Percentiles rank a stretch among this genome's conserved stretches.
phyloP scores from a whole-genome alignment of 2,329 filamentous ascomycete species.

The Neoscytalidium dimidiatum region DNA sequence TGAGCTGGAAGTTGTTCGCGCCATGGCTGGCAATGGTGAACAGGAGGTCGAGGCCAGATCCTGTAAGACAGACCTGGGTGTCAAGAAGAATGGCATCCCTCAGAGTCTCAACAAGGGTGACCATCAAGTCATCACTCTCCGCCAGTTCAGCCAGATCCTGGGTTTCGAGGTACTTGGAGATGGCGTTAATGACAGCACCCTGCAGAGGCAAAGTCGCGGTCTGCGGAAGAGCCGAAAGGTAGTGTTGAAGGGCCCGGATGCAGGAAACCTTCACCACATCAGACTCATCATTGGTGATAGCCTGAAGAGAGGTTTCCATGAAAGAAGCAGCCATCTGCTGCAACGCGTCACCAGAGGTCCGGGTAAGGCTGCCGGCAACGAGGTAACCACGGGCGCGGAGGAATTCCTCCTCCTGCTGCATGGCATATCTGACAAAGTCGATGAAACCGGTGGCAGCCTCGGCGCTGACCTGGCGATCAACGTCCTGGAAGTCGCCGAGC shows the following conservation, averaged over 20 bases:
- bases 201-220: slow-evolving; percentile 60
- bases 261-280: slow-evolving; percentile 92
- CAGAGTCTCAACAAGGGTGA: slow-evolving; percentile 84
- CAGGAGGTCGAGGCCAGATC: slow-evolving; percentile 76
- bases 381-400: slow-evolving; percentile 85
- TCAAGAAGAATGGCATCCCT: slow-evolving; percentile 81
- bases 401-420: slow-evolving; percentile 71
- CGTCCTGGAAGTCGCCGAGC: slow-evolving; percentile 79
- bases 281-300: slow-evolving; percentile 72
- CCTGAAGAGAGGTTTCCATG: slow-evolving; percentile 72
- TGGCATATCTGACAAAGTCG: slow-evolving; percentile 76
- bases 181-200: slow-evolving; percentile 58
- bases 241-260: slow-evolving; percentile 79
- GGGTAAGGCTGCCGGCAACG: slow-evolving; percentile 76
- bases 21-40: slow-evolving; percentile 89
- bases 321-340: slow-evolving; percentile 60
- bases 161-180: slow-evolving; percentile 72
- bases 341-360: slow-evolving; percentile 62
- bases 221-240: slow-evolving; percentile 57
- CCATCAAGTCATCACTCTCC: slow-evolving; percentile 88
- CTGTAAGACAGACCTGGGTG: slow-evolving; percentile 70
- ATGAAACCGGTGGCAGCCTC: slow-evolving; percentile 74
- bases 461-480: slow-evolving; percentile 68
- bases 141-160: slow-evolving; percentile 82
- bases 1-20: slow-evolving; percentile 87